A percentile compares a stretch with the other conserved stretches of the same genome.
Conservation (phyloP, 179 eudicot genomes). For the Silene noctiflora region DNA sequence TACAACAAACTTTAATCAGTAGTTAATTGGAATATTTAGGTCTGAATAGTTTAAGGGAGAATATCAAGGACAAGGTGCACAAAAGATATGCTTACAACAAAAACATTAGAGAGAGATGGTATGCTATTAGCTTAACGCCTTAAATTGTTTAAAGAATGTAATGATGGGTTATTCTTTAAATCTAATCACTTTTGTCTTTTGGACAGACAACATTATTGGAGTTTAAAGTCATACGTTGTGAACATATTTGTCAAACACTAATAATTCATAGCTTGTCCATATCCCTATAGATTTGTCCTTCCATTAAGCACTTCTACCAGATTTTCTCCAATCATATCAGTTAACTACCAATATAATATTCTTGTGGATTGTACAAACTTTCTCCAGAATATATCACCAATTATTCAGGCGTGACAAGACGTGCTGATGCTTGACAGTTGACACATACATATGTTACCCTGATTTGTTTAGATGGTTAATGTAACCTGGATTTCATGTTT, state of each 20-base stretch:
- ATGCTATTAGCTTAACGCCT: neutral
- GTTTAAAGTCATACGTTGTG: neutral
- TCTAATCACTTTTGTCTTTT: neutral
- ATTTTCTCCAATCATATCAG: neutral
- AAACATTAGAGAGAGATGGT: neutral
- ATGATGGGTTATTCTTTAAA: neutral
- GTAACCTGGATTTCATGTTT: neutral
- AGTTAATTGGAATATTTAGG: too few species aligned
- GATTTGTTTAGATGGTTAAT: neutral
- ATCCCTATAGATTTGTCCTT: neutral
- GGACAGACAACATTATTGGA: neutral
- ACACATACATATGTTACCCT: neutral
- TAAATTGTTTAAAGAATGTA: neutral
- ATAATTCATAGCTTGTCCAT: neutral
- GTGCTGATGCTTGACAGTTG: neutral
- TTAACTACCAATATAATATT: neutral
- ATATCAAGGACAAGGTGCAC: neutral
- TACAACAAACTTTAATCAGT: too few species aligned
- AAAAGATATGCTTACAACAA: neutral
- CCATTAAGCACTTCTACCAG: neutral
- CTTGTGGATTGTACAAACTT: neutral
- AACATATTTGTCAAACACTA: neutral
- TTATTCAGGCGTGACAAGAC: neutral
- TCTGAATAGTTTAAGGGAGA: neutral
- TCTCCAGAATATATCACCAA: neutral